These are phyloP conservation scores for Neonectria punicea DNA, from an alignment of 2,329 filamentous ascomycete genomes.

Conservation along the genomic window DNA sequence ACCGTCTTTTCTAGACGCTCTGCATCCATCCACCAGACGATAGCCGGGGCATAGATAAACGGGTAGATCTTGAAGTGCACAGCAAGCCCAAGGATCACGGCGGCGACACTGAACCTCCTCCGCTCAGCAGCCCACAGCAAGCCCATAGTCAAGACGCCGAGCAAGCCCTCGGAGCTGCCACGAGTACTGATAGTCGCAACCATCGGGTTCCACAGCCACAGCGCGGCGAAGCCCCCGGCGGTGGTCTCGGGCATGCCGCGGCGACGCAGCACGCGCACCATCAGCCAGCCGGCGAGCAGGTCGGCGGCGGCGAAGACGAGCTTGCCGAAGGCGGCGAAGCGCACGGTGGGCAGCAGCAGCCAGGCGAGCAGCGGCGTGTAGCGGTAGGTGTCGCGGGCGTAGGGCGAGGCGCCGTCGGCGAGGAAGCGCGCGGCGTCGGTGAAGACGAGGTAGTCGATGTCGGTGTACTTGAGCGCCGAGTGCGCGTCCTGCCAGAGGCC, in stretches of 20 bases:
- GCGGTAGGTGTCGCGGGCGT: conserved; percentile 91
- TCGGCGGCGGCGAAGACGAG: conserved; percentile 86
- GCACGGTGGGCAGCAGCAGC: conserved; percentile 81
- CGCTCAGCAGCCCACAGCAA: conserved; percentile 84
- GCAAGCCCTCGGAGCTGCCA: conserved; percentile 90
- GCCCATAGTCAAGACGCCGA: conserved; percentile 85
- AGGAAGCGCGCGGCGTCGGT: conserved; percentile 90
- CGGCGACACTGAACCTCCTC: conserved; percentile 72
- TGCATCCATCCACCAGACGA: conserved; percentile 82
- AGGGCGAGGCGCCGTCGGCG: conserved; percentile 76
- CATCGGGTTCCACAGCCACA: conserved; percentile 98
- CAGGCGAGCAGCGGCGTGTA: conserved; percentile 96
- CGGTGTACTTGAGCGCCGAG: conserved; percentile 95
- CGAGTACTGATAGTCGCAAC: conserved; percentile 96
- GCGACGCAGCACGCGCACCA: conserved; percentile 57
- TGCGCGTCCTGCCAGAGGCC: conserved; percentile 92
- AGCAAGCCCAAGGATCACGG: conserved; percentile 79
- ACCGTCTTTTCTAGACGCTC: conserved; percentile 51
- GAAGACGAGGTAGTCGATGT: conserved; percentile 99
- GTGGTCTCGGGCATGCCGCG: conserved; percentile 58
- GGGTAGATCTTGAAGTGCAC: conserved; percentile 99
- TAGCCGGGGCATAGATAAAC: conserved; percentile 89
- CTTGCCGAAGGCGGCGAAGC: conserved; percentile 87
- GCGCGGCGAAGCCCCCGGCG: conserved; percentile 80
- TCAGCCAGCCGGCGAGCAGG: conserved; percentile 83